These are phyloP conservation scores for Collybia sordida DNA, from an alignment of 768 basidiomycete genomes.

Conservation along the genomic window DNA sequence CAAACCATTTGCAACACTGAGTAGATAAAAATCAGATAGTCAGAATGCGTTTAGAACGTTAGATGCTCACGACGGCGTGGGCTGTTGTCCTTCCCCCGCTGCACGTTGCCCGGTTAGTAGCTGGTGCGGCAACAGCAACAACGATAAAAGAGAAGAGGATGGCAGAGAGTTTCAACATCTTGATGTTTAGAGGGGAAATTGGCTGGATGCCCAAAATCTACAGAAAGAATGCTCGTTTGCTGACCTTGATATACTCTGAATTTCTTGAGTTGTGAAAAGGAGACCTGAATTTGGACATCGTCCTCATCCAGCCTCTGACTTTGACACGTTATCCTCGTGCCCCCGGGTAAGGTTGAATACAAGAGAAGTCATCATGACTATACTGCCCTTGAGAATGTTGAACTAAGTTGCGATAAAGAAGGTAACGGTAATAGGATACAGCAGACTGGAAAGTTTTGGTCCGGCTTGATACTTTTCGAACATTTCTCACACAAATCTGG, in stretches of 20 bases:
- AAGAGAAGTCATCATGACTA: too few relatives aligned
- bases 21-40: not conserved
- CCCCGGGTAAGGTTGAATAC: too few relatives aligned
- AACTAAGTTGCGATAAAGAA: too few relatives aligned
- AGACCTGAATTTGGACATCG: too few relatives aligned
- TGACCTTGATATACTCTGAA: not conserved
- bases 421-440: too few relatives aligned
- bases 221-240: not conserved
- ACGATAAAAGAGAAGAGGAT: not conserved
- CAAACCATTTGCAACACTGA: slow-evolving; percentile 32
- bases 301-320: too few relatives aligned
- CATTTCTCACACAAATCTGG: not conserved
- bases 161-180: slow-evolving; percentile 2
- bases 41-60: not conserved
- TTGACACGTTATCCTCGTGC: too few relatives aligned
- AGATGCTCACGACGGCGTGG: slow-evolving; percentile 5
- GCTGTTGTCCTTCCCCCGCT: slow-evolving; percentile 16
- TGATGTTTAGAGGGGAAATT: not conserved
- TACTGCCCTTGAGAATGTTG: too few relatives aligned
- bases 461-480: not conserved
- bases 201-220: not conserved
- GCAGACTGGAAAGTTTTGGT: not conserved
- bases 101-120: slow-evolving; percentile 10
- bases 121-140: not conserved
- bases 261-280: not conserved